A percentile compares a stretch with the other conserved stretches of the same genome.
Evolutionary conservation across 2,329 filamentous ascomycete species (phyloP).

Genomic region (Diaporthe eres): DNA sequence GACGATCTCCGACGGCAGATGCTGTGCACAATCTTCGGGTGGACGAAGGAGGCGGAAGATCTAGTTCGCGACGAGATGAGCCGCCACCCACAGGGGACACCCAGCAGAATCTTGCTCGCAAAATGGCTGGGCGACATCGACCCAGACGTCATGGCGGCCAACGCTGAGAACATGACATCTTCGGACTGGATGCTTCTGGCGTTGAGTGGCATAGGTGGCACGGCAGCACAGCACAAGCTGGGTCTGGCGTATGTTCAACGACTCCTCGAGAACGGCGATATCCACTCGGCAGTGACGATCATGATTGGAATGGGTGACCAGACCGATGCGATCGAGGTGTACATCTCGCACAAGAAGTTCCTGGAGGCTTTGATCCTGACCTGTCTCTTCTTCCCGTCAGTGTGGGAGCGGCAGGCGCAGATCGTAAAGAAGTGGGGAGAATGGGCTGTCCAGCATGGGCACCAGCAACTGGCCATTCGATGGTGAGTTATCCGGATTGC

Average conservation of each 20-base stretch:
- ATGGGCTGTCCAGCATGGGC: constrained; percentile 86
- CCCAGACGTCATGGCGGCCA: constrained; percentile 83
- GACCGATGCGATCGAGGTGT: constrained; percentile 96
- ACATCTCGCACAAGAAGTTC: constrained; percentile 89
- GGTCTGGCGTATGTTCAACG: constrained; percentile 92
- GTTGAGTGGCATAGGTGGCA: constrained; percentile 86
- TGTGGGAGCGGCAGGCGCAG: constrained; percentile 92
- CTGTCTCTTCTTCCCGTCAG: constrained; percentile 83
- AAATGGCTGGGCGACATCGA: constrained; percentile 95
- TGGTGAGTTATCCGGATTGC: constrained; percentile 63
- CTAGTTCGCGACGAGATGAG: constrained; percentile 88
- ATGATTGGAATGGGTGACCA: constrained; percentile 92
- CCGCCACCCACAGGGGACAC: constrained; percentile 79
- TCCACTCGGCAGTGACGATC: constrained; percentile 93
- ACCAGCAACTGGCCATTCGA: constrained; percentile 90
- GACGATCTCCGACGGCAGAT: constrained; percentile 91
- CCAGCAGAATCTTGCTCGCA: constrained; percentile 84
- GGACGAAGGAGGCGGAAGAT: constrained; percentile 86
- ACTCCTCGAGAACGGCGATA: constrained; percentile 88
- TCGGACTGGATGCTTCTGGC: constrained; percentile 98
- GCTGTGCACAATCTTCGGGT: constrained; percentile 94
- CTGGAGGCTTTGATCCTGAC: constrained; percentile 95
- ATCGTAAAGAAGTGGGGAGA: constrained; percentile 97
- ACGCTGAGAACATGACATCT: constrained; percentile 88
- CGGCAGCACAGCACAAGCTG: constrained; percentile 87